Conservation (phyloP, 768 basidiomycete species). For the Glaciozyma martinii region DNA sequence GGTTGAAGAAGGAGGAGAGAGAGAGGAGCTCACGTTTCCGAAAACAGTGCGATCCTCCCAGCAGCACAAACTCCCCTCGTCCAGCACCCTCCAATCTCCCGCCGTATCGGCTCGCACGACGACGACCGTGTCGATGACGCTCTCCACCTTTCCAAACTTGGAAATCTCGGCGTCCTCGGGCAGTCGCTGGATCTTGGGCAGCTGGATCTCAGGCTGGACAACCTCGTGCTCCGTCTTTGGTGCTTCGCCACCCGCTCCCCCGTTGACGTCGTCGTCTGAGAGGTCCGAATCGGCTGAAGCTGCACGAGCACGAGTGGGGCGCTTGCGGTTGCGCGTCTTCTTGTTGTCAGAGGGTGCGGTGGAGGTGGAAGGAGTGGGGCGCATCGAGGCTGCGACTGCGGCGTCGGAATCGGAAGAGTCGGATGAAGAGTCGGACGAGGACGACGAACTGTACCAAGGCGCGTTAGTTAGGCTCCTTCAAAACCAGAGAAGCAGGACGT, state of each 20-base stretch:
- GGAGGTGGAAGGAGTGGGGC: slow-evolving; percentile 1
- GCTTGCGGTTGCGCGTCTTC: slow-evolving; percentile 5
- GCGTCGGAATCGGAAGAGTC: slow-evolving; percentile 15
- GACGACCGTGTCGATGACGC: slow-evolving; percentile 60
- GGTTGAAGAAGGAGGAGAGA: slow-evolving; percentile 15
- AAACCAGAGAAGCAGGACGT: background rate
- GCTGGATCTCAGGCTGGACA: slow-evolving; percentile 34
- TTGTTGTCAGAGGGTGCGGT: background rate
- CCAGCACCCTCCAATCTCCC: slow-evolving; percentile 59
- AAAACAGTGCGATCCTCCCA: slow-evolving; percentile 82
- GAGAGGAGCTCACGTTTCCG: slow-evolving; percentile 60
- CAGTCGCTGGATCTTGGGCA: slow-evolving; percentile 60
- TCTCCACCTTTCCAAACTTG: slow-evolving; percentile 68
- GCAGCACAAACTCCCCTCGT: slow-evolving; percentile 81
- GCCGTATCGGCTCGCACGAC: slow-evolving; percentile 58
- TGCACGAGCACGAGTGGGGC: background rate
- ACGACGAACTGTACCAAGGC: background rate
- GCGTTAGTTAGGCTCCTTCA: background rate
- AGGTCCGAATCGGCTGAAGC: background rate
- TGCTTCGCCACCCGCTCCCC: slow-evolving; percentile 2
- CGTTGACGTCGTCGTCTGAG: slow-evolving; percentile 26
- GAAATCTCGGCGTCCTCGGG: slow-evolving; percentile 59
- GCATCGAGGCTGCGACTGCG: background rate
- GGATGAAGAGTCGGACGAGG: slow-evolving; percentile 1
- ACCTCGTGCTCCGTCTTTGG: slow-evolving; percentile 43